A percentile compares a stretch with the other conserved stretches of the same genome.
phyloP scores from a whole-genome alignment of 2,329 filamentous ascomycete genomes.

The Colletotrichum sp. region DNA sequence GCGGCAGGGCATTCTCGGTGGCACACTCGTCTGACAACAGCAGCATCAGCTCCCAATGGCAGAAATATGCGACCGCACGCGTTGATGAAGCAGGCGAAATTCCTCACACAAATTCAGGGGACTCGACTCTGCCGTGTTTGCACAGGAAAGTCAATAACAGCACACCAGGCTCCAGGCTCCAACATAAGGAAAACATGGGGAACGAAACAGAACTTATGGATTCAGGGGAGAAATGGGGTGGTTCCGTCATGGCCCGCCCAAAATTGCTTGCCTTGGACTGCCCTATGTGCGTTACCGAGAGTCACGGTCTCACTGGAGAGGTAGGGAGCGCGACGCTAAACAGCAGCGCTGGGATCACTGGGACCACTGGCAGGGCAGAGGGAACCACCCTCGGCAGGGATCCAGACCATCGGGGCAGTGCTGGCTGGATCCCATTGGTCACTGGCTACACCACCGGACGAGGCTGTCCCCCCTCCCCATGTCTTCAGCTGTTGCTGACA shows the following conservation, averaged over 20 bases:
- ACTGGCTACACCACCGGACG: background rate
- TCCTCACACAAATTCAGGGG: background rate
- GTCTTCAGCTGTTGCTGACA: conserved; percentile 19
- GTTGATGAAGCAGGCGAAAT: background rate
- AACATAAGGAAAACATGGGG: background rate
- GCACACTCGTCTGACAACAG: background rate
- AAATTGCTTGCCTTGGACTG: background rate
- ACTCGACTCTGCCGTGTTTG: background rate
- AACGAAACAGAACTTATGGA: background rate
- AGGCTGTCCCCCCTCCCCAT: conserved; percentile 6
- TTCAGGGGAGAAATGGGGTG: background rate
- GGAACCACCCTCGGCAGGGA: background rate
- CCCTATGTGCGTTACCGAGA: background rate
- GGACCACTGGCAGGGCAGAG: background rate
- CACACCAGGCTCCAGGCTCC: background rate
- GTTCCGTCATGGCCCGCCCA: conserved; percentile 1
- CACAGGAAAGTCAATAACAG: background rate
- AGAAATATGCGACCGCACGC: background rate
- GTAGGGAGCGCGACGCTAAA: conserved; percentile 7
- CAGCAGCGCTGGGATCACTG: background rate
- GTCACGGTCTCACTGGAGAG: background rate
- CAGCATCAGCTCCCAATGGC: background rate
- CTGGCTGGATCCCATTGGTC: conserved; percentile 1
- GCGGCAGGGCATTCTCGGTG: background rate
- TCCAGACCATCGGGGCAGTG: conserved; percentile 10